A percentile compares a stretch with the other conserved stretches of the same genome.
Evolutionary conservation across 805 yeast species (phyloP).

Genomic region (Saccharomyces jurei): DNA sequence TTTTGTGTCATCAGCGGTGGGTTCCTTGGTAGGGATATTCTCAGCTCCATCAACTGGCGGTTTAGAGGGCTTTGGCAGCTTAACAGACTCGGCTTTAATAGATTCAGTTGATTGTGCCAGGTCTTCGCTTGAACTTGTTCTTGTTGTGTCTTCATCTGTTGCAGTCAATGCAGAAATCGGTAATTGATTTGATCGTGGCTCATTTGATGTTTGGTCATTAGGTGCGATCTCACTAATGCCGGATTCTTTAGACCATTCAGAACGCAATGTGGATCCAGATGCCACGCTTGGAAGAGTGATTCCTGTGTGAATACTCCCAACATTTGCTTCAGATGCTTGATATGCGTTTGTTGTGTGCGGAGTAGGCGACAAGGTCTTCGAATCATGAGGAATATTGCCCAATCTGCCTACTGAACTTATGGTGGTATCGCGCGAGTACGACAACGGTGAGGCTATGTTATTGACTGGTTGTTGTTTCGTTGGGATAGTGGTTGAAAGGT

Average conservation of each 20-base stretch:
- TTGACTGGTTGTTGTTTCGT: background rate
- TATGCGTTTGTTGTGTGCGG: background rate
- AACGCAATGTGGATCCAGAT: background rate
- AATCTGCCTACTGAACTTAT: background rate
- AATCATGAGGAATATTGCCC: background rate
- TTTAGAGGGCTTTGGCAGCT: background rate
- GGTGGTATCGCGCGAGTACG: background rate
- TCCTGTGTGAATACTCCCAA: background rate
- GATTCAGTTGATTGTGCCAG: background rate
- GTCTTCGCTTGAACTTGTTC: background rate
- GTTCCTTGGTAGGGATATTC: background rate
- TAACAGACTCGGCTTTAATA: background rate
- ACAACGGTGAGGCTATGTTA: background rate
- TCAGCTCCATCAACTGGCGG: background rate
- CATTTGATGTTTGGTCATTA: background rate
- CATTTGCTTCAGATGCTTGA: background rate
- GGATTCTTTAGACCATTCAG: background rate
- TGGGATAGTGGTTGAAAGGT: background rate
- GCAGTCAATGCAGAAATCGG: background rate
- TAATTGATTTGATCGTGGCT: background rate
- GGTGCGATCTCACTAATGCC: background rate
- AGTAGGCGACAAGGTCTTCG: background rate
- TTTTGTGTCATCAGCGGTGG: background rate
- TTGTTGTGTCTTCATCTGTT: background rate
- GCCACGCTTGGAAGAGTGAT: background rate